Evolutionary conservation across 306 rosid genomes (phyloP).

Genomic region (Fagus crenata): DNA sequence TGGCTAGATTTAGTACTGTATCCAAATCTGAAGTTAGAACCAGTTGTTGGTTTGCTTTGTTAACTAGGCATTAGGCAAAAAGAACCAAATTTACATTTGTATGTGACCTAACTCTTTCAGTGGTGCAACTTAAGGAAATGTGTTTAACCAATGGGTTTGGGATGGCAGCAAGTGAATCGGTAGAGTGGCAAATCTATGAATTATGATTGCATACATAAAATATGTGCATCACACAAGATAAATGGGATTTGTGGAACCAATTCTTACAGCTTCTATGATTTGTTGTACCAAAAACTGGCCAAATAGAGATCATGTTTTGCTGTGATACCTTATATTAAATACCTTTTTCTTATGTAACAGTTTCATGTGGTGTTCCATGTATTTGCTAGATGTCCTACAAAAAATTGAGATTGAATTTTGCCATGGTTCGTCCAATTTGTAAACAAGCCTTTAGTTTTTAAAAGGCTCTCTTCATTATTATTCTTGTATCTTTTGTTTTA

Average conservation of each 20-base stretch:
- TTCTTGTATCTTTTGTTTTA: too few species aligned
- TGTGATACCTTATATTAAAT: too few species aligned
- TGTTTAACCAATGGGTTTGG: not conserved
- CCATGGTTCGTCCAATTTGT: too few species aligned
- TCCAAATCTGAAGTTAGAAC: slow-evolving; percentile 3
- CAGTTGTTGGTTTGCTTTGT: not conserved
- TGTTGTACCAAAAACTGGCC: too few species aligned
- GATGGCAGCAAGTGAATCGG: not conserved
- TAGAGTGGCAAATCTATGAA: not conserved
- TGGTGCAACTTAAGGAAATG: not conserved
- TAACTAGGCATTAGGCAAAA: not conserved
- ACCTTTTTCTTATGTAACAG: too few species aligned
- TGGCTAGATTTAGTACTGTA: slow-evolving; percentile 5
- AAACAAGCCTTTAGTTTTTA: too few species aligned
- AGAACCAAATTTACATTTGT: not conserved
- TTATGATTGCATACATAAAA: not conserved
- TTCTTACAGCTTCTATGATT: too few species aligned
- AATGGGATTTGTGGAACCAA: not conserved
- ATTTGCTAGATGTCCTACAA: too few species aligned
- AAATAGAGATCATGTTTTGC: too few species aligned
- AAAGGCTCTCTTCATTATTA: too few species aligned
- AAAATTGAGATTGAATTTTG: too few species aligned
- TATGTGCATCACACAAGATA: not conserved
- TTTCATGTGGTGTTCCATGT: too few species aligned
- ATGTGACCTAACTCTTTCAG: not conserved